Base-by-base conservation (phyloP, 164 flowering plant species). In the Berberis vulgaris region DNA sequence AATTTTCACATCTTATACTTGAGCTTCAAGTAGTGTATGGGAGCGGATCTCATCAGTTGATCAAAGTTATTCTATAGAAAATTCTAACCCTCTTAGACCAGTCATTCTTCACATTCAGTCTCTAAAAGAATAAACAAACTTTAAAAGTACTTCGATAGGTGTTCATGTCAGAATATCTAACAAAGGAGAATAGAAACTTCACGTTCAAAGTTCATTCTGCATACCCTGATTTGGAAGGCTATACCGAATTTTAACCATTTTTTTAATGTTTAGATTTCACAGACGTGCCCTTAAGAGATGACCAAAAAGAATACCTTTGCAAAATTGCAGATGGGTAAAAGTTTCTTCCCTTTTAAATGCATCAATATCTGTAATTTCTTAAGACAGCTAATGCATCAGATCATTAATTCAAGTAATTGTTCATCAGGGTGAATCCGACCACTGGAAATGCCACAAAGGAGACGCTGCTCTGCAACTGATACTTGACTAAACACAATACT, bases 221-320 rank as follows among this genome's bases (percentile, higher is more conserved):
- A 26, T 26, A 26, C 26, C 26, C 26, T 26, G 26, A 26, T 26
- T 26, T 26, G 26, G 26, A 26, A 26, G 26, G 26, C 26, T 26
- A 0, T 26, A 26, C 26, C 26, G 26, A 26, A 26, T 26, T 26
- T 47, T 5, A 47, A 5, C 57, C 57, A 1, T 26, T 3, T 54
- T 13, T 11, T 12, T 13, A 9, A 54, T 67, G 41, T 49, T 49
- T 78, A 87, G 97, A 90, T 58, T 93, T 93, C 84, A 93, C 98
- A 8, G 96, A 93, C 67, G 97, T 93, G 65, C 92, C 96, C 38
- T 67, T 93, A 66, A 86, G 97, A 78, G 98, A 88, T 3, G 98
- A 93, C 74, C 98, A 93, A 67, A 71, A 82, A 42, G 90, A 74
- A 69, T 88, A 86, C 73, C 97, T 93, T 39, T 90, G 98, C 77